Conservation (phyloP, 495 filamentous ascomycete genomes). For the Aspergillus cristatus region DNA sequence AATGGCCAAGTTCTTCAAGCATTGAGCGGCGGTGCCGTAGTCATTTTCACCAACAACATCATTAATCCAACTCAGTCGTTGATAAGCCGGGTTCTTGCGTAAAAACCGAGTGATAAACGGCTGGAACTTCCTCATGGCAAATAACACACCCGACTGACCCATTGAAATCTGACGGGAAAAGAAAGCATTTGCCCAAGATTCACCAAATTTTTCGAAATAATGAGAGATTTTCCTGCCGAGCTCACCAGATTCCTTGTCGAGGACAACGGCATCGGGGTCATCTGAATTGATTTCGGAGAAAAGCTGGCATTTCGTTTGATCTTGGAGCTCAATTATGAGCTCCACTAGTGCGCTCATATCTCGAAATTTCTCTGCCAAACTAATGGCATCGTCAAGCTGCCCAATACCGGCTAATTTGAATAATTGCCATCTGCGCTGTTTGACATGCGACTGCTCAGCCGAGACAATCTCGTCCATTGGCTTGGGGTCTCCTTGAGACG, state of each 20-base stretch:
- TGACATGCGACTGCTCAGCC: constrained; percentile 39
- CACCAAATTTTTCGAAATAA: constrained; percentile 69
- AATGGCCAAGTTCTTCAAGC: constrained; percentile 55
- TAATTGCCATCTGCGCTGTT: constrained; percentile 49
- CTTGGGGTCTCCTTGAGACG: constrained; percentile 39
- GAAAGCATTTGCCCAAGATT: constrained; percentile 67
- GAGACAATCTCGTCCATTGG: constrained; percentile 33
- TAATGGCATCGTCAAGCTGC: constrained; percentile 56
- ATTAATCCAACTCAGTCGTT: constrained; percentile 89
- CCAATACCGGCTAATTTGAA: constrained; percentile 60
- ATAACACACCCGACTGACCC: constrained; percentile 53
- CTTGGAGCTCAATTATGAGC: constrained; percentile 40
- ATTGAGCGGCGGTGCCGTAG: constrained; percentile 58
- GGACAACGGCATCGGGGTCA: constrained; percentile 5
- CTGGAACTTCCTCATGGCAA: constrained; percentile 56
- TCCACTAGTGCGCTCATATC: constrained; percentile 64
- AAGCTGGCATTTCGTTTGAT: constrained; percentile 25
- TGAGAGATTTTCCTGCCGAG: constrained; percentile 39
- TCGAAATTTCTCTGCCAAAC: constrained; percentile 62
- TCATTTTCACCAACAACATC: constrained; percentile 67
- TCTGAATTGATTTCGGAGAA: constrained; percentile 4
- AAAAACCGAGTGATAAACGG: constrained; percentile 65
- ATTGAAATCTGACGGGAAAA: constrained; percentile 65
- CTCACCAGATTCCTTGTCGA: constrained; percentile 18
- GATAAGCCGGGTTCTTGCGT: constrained; percentile 54